phyloP scores from a whole-genome alignment of 768 basidiomycete species.

The Kwoniella dendrophila region DNA sequence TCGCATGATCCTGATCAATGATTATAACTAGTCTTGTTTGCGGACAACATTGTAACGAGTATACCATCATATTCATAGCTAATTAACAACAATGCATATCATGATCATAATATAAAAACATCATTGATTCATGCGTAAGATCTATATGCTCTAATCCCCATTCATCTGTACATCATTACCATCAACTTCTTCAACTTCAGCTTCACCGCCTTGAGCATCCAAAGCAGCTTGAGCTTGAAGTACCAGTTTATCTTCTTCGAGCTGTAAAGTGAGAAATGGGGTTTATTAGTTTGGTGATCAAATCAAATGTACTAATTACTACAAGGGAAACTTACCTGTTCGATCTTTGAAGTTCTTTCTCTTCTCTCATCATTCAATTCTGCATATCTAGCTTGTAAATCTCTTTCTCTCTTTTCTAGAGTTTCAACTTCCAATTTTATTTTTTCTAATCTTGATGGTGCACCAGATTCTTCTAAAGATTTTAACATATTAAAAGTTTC shows the following conservation, averaged over 20 bases:
- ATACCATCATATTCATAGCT: not conserved
- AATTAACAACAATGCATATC: slow-evolving; percentile 11
- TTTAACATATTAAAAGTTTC: slow-evolving; percentile 77
- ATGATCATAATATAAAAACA: not conserved
- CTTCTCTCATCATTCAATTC: slow-evolving; percentile 70
- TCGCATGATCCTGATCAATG: too few relatives aligned
- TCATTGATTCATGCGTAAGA: not conserved
- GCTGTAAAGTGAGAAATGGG: slow-evolving; percentile 63
- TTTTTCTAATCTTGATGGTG: slow-evolving; percentile 74
- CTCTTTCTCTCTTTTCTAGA: slow-evolving; percentile 73
- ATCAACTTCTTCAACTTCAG: slow-evolving; percentile 5
- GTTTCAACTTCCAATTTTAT: slow-evolving; percentile 84
- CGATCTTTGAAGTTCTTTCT: slow-evolving; percentile 48
- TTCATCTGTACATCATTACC: slow-evolving; percentile 36
- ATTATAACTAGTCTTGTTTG: too few relatives aligned
- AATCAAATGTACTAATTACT: not conserved
- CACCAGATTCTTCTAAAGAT: slow-evolving; percentile 71
- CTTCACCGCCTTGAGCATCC: slow-evolving; percentile 49
- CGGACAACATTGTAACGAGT: not conserved
- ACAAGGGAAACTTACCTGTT: slow-evolving; percentile 42
- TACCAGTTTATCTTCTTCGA: slow-evolving; percentile 72
- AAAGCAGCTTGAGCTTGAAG: slow-evolving; percentile 53
- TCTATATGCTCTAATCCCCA: slow-evolving; percentile 24
- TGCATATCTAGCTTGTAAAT: slow-evolving; percentile 80
- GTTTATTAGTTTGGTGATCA: slow-evolving; percentile 58